These are phyloP conservation scores for Rutstroemia sydowiana DNA, from an alignment of 2,329 filamentous ascomycete genomes.

Conservation along the genomic window DNA sequence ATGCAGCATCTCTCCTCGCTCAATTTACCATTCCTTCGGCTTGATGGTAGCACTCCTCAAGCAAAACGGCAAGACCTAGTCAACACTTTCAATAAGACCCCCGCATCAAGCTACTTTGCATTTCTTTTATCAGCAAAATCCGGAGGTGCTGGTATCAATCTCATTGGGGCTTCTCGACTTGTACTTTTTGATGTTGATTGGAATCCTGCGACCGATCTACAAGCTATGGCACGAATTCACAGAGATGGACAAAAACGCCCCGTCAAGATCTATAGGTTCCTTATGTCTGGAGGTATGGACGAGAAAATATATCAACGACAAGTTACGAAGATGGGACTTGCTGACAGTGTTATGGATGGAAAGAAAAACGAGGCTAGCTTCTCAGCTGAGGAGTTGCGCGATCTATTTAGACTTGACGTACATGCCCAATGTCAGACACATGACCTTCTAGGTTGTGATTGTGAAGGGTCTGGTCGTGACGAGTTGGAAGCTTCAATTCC, in stretches of 20 bases:
- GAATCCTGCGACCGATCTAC: conserved; percentile 97
- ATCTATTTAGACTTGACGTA: conserved; percentile 60
- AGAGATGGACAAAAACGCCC: conserved; percentile 98
- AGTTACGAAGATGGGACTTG: conserved; percentile 61
- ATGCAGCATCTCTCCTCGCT: conserved; percentile 81
- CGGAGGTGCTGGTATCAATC: conserved; percentile 90
- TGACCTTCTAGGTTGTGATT: conserved; percentile 56
- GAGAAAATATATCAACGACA: conserved; percentile 99
- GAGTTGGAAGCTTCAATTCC: conserved; percentile 13
- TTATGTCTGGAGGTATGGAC: conserved; percentile 94
- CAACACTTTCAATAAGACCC: conserved; percentile 89
- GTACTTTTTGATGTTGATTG: conserved; percentile 96
- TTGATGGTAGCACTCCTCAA: conserved; percentile 97
- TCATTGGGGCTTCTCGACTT: conserved; percentile 89
- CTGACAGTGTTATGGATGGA: conserved; percentile 64
- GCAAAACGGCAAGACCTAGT: conserved; percentile 96
- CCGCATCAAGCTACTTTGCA: conserved; percentile 80
- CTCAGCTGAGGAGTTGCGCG: conserved; percentile 56
- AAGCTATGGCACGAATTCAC: conserved; percentile 95
- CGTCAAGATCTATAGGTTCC: conserved; percentile 99
- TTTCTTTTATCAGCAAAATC: conserved; percentile 97
- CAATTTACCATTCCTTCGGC: conserved; percentile 75
- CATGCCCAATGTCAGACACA: conserved; percentile 58
- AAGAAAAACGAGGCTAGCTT: conserved; percentile 55
- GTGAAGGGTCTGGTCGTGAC: conserved; percentile 44